phyloP scores from a whole-genome alignment of 1,139 yeast species.

The Nakaseomyces kungkrabaensis region DNA sequence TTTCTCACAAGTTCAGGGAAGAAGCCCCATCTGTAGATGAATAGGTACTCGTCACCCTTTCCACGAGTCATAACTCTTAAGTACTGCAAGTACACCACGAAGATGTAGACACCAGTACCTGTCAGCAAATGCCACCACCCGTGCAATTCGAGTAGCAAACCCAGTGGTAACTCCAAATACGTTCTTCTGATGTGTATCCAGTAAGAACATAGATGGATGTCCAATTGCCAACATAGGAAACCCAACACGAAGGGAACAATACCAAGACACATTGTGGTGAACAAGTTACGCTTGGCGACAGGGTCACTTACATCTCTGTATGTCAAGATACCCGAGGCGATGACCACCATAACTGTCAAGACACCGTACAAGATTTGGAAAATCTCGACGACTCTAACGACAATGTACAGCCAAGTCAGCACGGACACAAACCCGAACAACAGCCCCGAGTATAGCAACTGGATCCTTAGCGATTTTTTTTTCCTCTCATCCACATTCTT shows the following conservation, averaged over 20 bases:
- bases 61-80: slow-evolving; percentile 53
- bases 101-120: slow-evolving; percentile 71
- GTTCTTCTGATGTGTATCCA: slow-evolving; percentile 55
- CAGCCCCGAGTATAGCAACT: slow-evolving; percentile 35
- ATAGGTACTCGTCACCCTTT: slow-evolving; percentile 40
- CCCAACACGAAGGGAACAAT: slow-evolving; percentile 60
- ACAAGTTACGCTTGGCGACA: slow-evolving; percentile 39
- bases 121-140: slow-evolving; percentile 98
- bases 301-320: slow-evolving; percentile 41
- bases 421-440: slow-evolving; percentile 48
- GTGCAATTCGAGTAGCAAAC: slow-evolving; percentile 81
- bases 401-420: slow-evolving; percentile 56
- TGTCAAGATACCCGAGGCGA: slow-evolving; percentile 44
- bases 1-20: slow-evolving; percentile 35
- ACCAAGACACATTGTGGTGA: slow-evolving; percentile 49
- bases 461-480: slow-evolving; percentile 18
- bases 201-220: slow-evolving; percentile 64
- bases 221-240: slow-evolving; percentile 67
- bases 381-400: slow-evolving; percentile 70
- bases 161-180: slow-evolving; percentile 76
- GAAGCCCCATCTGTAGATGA: slow-evolving; percentile 43
- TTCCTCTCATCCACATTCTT: slow-evolving; percentile 35
- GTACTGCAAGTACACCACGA: slow-evolving; percentile 52
- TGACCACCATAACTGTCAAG: slow-evolving; percentile 49
- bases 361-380: slow-evolving; percentile 67